Base-by-base conservation (phyloP, 2,329 filamentous ascomycete species). In the Alternaria longipes region DNA sequence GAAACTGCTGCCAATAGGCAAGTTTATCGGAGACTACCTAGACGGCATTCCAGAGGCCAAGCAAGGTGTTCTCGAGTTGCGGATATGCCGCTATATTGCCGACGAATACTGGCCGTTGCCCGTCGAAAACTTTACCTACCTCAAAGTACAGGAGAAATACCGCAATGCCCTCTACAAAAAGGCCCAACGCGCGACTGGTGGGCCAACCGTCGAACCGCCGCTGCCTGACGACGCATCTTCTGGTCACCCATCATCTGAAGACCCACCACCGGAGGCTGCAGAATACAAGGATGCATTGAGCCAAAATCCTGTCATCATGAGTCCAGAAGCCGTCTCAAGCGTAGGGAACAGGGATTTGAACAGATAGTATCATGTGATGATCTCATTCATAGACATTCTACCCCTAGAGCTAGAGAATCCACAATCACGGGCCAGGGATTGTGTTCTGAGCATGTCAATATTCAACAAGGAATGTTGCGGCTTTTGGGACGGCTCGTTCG, bases 71-170 rank as follows among this genome's bases (percentile, higher is more conserved):
- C 38, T 59, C 18, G 70, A 74, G 44, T 14, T 68, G 36, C 32
- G 58, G 32, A 47, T 70, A 8, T 72, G 67, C 42, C 62, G 46
- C 7, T 44, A 66, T 20, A 66, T 72, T 24, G 65, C 70, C 3
- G 32, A 51, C 0, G 38, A 59, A 4, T 65, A 67, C 47, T 73
- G 69, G 70, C 70, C 68, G 5, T 46, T 64, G 11, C 62, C 64
- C 14, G 32, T 54, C 20, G 41, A 34, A 30, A n/a, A 60, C 16
- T 52, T 26, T 6, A 59, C 64, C 8, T 57, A 69, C 49, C 47
- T 70, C 28, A 54, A 46, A 22, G 56, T 70, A 3, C 59, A 61
- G 18, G 55, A 59, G 42, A 67, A 59, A 32, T 68, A 66, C 46
- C 63, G 56, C 20, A 70, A 70, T 46, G 49, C 56, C 5, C 40